Evolutionary conservation across 2,329 filamentous ascomycete species (phyloP).

Genomic region (Aureobasidium musti): DNA sequence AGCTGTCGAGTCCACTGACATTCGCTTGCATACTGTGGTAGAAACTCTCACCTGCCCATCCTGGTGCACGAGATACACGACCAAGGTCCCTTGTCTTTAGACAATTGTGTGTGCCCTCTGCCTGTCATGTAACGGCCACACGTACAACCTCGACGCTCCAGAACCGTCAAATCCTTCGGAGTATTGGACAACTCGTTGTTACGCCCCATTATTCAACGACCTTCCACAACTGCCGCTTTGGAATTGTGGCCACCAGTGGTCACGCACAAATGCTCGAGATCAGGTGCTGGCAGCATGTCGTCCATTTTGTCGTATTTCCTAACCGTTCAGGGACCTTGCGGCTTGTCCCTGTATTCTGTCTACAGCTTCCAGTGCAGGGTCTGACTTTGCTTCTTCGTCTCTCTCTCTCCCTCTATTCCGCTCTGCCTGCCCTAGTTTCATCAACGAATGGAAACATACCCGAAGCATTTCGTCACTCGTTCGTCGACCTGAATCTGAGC

Average conservation of each 20-base stretch:
- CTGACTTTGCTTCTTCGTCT: neutral
- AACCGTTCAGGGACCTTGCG: neutral
- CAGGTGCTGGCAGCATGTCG: conserved; percentile 16
- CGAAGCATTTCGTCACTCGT: conserved; percentile 3
- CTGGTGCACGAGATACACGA: conserved; percentile 22
- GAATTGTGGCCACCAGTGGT: conserved; percentile 17
- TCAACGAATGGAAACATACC: neutral
- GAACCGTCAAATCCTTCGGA: conserved; percentile 23
- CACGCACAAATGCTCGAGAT: neutral
- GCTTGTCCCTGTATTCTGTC: conserved; percentile 12
- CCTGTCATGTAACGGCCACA: conserved; percentile 25
- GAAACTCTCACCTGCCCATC: conserved; percentile 12
- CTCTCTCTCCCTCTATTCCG: neutral
- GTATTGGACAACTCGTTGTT: neutral
- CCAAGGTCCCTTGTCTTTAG: conserved; percentile 10
- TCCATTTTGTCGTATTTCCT: neutral
- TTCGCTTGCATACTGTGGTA: conserved; percentile 16
- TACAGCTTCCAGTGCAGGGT: conserved; percentile 15
- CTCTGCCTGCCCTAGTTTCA: neutral
- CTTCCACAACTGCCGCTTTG: conserved; percentile 27
- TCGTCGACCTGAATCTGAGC: neutral
- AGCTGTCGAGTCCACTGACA: conserved; percentile 20
- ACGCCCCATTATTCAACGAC: conserved; percentile 26
- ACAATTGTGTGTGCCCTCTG: neutral
- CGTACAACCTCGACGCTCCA: conserved; percentile 8